phyloP scores from a whole-genome alignment of 768 basidiomycete genomes.

The Termitomyces sp. region DNA sequence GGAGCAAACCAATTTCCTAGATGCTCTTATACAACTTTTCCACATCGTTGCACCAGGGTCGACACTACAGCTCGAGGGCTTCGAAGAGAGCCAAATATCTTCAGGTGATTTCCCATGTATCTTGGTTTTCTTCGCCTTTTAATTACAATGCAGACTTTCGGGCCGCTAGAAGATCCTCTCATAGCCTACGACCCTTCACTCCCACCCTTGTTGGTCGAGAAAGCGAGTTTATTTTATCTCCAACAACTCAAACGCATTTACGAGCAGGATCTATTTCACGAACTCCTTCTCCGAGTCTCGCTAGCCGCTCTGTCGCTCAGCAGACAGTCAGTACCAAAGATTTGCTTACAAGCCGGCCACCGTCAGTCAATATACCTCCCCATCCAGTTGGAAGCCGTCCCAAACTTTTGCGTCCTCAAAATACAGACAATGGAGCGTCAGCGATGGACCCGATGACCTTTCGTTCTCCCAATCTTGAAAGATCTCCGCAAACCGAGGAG shows the following conservation, averaged over 20 bases:
- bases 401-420: conserved; percentile 37
- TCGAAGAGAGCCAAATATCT: conserved; percentile 35
- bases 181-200: conserved; percentile 15
- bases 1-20: conserved; percentile 74
- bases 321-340: conserved; percentile 13
- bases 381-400: conserved; percentile 21
- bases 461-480: not conserved
- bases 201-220: conserved; percentile 22
- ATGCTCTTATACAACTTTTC: conserved; percentile 59
- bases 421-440: conserved; percentile 30
- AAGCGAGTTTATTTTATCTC: conserved; percentile 15
- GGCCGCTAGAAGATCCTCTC: conserved; percentile 12
- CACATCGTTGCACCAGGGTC: conserved; percentile 37
- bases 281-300: conserved; percentile 33
- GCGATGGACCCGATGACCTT: conserved; percentile 16
- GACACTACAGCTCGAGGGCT: conserved; percentile 52
- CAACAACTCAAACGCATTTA: conserved; percentile 17
- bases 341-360: conserved; percentile 16
- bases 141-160: not conserved
- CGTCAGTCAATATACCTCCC: conserved; percentile 28
- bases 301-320: conserved; percentile 14
- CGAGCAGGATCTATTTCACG: conserved; percentile 25
- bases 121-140: not conserved
- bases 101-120: conserved; percentile 22
- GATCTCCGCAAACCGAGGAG: not conserved